Conservation (phyloP, 306 rosid species). For the Vigna trinervia region DNA sequence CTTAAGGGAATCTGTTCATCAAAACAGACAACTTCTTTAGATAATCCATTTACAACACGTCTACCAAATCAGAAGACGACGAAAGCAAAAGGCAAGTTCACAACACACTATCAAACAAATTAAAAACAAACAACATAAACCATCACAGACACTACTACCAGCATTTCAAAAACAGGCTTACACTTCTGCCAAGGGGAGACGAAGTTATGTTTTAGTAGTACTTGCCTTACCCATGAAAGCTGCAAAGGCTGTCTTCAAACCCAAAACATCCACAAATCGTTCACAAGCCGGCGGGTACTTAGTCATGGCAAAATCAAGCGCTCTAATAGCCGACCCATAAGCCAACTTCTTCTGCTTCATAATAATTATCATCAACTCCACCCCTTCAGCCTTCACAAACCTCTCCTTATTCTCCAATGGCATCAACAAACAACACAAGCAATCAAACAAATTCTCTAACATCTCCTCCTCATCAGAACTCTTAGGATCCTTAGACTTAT, state of each 20-base stretch:
- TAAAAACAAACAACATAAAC: background rate
- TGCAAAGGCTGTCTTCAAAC: constrained; percentile 94
- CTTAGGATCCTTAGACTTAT: constrained; percentile 88
- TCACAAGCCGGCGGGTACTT: constrained; percentile 95
- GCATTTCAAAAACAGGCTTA: background rate
- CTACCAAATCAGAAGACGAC: constrained; percentile 4
- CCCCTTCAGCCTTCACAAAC: constrained; percentile 96
- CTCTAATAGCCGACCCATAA: constrained; percentile 91
- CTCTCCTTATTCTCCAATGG: constrained; percentile 94
- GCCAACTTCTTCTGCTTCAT: constrained; percentile 97
- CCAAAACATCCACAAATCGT: constrained; percentile 94
- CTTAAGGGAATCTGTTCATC: constrained; percentile 65
- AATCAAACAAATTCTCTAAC: constrained; percentile 93
- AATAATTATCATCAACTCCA: constrained; percentile 93
- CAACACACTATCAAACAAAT: background rate
- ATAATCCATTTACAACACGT: constrained; percentile 20
- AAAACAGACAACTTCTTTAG: constrained; percentile 42
- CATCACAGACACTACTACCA: constrained; percentile 15
- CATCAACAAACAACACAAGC: constrained; percentile 93
- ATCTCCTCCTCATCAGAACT: constrained; percentile 89
- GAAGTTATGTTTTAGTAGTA: constrained; percentile 38
- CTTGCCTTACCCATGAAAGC: constrained; percentile 99
- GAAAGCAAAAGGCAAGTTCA: background rate
- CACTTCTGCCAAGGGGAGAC: background rate
- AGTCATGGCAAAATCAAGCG: constrained; percentile 97